These are phyloP conservation scores for Sphagnum tenellum DNA, from an alignment of 225 moss, liverwort and hornwort species.

Conservation along the genomic window DNA sequence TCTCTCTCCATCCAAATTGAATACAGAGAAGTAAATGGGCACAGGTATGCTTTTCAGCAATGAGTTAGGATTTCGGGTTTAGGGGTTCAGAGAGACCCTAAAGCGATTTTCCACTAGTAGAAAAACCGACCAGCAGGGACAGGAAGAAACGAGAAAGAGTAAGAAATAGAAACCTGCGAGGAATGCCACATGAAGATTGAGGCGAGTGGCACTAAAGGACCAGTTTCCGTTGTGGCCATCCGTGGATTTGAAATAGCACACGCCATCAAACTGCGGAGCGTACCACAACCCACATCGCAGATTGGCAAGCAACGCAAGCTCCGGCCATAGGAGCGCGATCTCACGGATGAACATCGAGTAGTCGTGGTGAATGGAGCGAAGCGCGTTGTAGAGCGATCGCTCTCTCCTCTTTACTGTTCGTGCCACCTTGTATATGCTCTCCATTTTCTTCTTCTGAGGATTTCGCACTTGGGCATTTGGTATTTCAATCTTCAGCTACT, in stretches of 20 bases:
- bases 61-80: no score
- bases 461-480: no score
- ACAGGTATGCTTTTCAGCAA: no score
- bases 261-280: conserved; percentile 43
- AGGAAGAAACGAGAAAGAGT: background rate
- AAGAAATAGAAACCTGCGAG: conserved; percentile 47
- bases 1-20: no score
- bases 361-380: conserved; percentile 80
- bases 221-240: conserved; percentile 95
- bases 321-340: conserved; percentile 56
- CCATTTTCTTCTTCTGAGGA: conserved; percentile 7
- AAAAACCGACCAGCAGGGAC: background rate
- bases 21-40: no score
- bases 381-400: conserved; percentile 69
- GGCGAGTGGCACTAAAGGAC: conserved; percentile 70
- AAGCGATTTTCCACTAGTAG: background rate
- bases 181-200: conserved; percentile 70
- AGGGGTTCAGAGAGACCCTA: background rate
- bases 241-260: conserved; percentile 94
- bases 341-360: conserved; percentile 59
- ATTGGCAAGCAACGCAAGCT: conserved; percentile 72
- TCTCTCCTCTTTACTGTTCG: conserved; percentile 59
- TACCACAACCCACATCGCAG: conserved; percentile 83
- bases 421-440: conserved; percentile 74
- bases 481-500: no score